These are phyloP conservation scores for Chloranthus sessilifolius DNA, from an alignment of 164 flowering plant genomes.

Conservation along the genomic window DNA sequence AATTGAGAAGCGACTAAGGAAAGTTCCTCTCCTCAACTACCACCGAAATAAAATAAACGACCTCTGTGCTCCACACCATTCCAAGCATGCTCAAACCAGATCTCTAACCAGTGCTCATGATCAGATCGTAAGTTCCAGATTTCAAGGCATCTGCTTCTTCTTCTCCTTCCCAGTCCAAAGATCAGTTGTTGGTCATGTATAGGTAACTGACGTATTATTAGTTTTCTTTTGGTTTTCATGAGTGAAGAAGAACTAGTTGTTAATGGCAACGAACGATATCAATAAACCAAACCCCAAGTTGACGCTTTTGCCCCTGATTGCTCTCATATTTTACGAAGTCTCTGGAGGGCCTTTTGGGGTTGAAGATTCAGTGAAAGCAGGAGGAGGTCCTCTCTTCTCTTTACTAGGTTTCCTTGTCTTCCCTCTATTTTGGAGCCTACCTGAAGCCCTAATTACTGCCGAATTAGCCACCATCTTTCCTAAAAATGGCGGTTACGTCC, in stretches of 20 bases:
- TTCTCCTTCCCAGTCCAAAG: too few species aligned
- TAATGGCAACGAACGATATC: slow-evolving; percentile 16
- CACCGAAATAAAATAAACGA: too few species aligned
- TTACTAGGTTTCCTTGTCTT: slow-evolving; percentile 75
- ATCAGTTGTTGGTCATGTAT: too few species aligned
- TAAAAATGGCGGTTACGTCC: slow-evolving; percentile 82
- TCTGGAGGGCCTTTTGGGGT: slow-evolving; percentile 96
- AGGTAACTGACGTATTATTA: too few species aligned
- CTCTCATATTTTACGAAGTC: slow-evolving; percentile 84
- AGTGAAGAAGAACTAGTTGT: slow-evolving; percentile 40
- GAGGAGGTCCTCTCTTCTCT: slow-evolving; percentile 76
- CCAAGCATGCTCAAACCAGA: too few species aligned
- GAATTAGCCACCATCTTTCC: slow-evolving; percentile 86
- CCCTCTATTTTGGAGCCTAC: slow-evolving; percentile 87
- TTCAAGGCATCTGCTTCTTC: too few species aligned
- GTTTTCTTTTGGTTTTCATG: too few species aligned
- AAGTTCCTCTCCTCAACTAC: too few species aligned
- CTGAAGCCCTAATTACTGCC: slow-evolving; percentile 85
- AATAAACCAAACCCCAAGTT: slow-evolving; percentile 43
- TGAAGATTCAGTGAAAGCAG: slow-evolving; percentile 79
- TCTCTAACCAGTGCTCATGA: too few species aligned
- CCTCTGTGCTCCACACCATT: too few species aligned
- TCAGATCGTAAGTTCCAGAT: too few species aligned
- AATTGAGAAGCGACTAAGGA: too few species aligned
- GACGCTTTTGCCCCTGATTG: slow-evolving; percentile 66